Percentiles rank a stretch among this genome's conserved stretches.
phyloP scores from a whole-genome alignment of 352 stramenopile species.

The Phytopythium mirpurense region DNA sequence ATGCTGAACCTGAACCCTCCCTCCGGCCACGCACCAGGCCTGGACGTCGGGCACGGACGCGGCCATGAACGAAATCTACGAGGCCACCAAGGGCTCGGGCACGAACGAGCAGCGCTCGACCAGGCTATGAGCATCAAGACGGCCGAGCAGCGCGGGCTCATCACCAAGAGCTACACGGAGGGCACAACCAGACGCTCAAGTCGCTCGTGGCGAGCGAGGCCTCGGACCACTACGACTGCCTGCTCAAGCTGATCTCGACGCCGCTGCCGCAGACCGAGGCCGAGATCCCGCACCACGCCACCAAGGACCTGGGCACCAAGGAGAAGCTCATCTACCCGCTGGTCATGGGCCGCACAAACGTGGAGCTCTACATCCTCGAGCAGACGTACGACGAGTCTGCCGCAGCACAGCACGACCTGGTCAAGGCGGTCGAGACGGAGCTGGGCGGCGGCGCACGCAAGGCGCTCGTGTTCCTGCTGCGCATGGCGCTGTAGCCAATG shows the following conservation, averaged over 20 bases:
- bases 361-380: constrained; percentile 79
- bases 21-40: constrained; percentile 51
- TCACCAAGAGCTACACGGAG: constrained; percentile 67
- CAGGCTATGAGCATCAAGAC: constrained; percentile 58
- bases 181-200: constrained; percentile 51
- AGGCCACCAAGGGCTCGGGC: constrained; percentile 62
- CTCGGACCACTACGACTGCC: constrained; percentile 56
- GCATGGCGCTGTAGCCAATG: constrained; percentile 58
- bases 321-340: constrained; percentile 68
- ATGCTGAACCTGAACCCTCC: constrained; percentile 82
- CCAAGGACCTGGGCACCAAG: constrained; percentile 55
- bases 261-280: constrained; percentile 63
- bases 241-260: constrained; percentile 47
- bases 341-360: constrained; percentile 57
- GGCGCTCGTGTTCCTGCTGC: constrained; percentile 55
- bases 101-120: constrained; percentile 59
- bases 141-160: constrained; percentile 51
- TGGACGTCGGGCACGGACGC: constrained; percentile 57
- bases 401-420: constrained; percentile 59
- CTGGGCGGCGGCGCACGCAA: constrained; percentile 51
- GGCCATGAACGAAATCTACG: constrained; percentile 51
- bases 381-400: constrained; percentile 73
- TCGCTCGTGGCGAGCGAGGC: constrained; percentile 57
- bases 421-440: constrained; percentile 49
- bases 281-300: constrained; percentile 52